Conservation (phyloP, 2,329 filamentous ascomycete species). For the Colletotrichum tofieldiae region DNA sequence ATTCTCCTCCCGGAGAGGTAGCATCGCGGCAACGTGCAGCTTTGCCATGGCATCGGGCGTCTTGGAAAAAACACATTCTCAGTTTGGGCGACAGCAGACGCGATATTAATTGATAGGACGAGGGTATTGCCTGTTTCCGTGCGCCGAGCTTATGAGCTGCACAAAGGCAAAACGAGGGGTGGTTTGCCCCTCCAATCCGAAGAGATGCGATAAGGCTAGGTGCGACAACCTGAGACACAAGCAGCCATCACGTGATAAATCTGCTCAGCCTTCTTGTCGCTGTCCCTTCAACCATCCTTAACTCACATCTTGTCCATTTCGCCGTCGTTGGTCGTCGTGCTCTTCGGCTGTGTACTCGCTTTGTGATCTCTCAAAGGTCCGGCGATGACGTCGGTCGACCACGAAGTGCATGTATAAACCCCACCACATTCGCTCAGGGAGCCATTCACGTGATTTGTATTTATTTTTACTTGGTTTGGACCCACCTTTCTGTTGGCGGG, state of each 20-base stretch:
- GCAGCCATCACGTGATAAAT: background rate
- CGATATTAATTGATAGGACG: background rate
- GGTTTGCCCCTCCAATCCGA: constrained; percentile 9
- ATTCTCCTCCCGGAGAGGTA: constrained; percentile 23
- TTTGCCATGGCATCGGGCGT: constrained; percentile 32
- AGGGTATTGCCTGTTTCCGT: background rate
- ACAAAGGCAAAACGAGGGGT: constrained; percentile 11
- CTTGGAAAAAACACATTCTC: background rate
- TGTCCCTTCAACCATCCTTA: background rate
- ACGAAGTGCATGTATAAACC: background rate
- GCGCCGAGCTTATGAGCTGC: constrained; percentile 1
- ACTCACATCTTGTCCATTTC: background rate
- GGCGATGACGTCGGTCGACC: background rate
- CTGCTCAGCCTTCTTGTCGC: background rate
- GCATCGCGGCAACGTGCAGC: constrained; percentile 36
- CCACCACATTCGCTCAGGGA: background rate
- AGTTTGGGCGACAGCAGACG: background rate
- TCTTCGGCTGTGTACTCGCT: background rate
- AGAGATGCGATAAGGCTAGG: constrained; percentile 8
- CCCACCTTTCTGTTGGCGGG: constrained; percentile 2
- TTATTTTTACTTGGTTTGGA: background rate
- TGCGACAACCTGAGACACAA: constrained; percentile 10
- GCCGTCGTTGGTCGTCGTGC: background rate
- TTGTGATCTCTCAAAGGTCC: background rate
- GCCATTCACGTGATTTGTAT: background rate